Base-by-base conservation (phyloP, 495 filamentous ascomycete genomes). In the Cairneyella variabilis region DNA sequence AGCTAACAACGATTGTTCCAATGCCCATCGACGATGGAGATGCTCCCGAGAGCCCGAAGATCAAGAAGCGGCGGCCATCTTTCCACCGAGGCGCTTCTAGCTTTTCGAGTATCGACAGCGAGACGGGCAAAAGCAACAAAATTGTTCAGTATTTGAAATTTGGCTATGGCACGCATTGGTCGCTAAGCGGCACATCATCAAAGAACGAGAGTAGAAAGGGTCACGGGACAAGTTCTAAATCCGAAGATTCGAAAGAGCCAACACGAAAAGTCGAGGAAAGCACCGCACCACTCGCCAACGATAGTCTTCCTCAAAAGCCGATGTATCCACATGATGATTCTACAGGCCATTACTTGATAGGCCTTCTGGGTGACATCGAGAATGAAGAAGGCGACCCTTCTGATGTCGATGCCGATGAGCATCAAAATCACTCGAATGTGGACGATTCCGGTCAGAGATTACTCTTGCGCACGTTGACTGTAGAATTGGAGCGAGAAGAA, bases 281-380 rank as follows among this genome's bases (percentile, higher is more conserved):
- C 16, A 1, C 25, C 8, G 14, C 18, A 12, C n/a, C 17, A 16
- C 3, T 10, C 5, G 8, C 1, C 28, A 27, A 20, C 14, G 23
- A 16, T 32, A 16, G 25, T 4, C 1, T 16, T 22, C 23, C 23
- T 2, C 16, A 42, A 12, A 44, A 10, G 12, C 17, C 44, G 9
- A 26, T 32, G n/a, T 10, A 48, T 54, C 30, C 46, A 27, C 38
- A 1, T 10, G 32, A 61, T 45, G 54, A 63, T 44, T 40, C 60
- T 23, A 42, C 55, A 14, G 88, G 86, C 5, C 78, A 79, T 50
- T 95, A 84, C 60, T 68, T 91, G 10, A 78, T 95, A 51, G 89
- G 89, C 2, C 71, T 91, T 3, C 75, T 76, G 50, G 84, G 86
- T 12, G 75, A 83, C 37, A 64, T 86, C 40, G 77, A 66, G 8